phyloP scores from a whole-genome alignment of 352 stramenopile species.

The Blastocystis hominis region DNA sequence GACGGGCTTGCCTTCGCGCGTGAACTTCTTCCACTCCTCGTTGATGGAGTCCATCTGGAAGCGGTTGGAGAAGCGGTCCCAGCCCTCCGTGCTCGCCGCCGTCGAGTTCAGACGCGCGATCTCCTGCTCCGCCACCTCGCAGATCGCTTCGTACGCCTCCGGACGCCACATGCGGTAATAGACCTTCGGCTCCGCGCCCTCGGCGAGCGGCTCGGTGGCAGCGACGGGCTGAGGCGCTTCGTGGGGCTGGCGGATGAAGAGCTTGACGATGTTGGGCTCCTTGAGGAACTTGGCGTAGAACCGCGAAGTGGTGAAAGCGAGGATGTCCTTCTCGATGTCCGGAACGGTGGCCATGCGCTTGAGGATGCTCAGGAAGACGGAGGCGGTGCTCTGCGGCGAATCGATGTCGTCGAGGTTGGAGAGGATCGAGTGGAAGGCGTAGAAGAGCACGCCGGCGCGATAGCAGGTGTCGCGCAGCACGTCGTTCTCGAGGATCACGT shows the following conservation, averaged over 20 bases:
- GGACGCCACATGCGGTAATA: not conserved
- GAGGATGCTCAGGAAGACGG: not conserved
- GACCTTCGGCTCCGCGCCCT: not conserved
- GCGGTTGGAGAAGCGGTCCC: not conserved
- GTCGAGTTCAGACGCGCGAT: not conserved
- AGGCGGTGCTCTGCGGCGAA: not conserved
- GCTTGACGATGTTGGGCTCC: not conserved
- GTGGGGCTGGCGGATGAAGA: conserved; percentile 20
- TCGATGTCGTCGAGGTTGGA: not conserved
- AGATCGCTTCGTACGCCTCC: not conserved
- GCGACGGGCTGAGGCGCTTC: not conserved
- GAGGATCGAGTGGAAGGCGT: not conserved
- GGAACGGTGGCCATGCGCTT: not conserved
- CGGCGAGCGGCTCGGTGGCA: no score
- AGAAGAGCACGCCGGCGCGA: not conserved
- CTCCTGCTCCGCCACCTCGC: not conserved
- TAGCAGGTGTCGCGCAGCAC: conserved; percentile 3
- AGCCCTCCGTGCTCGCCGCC: not conserved
- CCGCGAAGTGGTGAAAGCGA: not conserved
- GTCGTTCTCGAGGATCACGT: not conserved
- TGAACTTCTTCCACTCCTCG: not conserved
- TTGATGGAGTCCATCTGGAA: not conserved
- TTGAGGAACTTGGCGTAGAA: conserved; percentile 17
- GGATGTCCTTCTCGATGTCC: not conserved
- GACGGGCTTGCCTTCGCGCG: not conserved